Conservation (phyloP, 345 rosid species). For the Populus deltoides region DNA sequence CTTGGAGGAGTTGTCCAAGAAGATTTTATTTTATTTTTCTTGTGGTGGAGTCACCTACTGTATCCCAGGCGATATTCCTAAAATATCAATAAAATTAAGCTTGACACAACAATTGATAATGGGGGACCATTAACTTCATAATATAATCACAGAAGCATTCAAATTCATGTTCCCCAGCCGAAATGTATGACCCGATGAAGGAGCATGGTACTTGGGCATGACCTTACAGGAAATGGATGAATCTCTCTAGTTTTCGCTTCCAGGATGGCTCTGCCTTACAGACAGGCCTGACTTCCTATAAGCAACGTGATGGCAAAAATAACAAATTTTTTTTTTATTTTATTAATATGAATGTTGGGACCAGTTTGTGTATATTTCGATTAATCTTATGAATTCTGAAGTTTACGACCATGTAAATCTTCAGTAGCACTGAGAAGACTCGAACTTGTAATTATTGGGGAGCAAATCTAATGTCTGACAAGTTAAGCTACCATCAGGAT, state of each 20-base stretch:
- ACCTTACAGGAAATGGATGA: neutral
- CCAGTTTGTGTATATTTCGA: rapidly evolving
- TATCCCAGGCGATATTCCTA: neutral
- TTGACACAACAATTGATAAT: neutral
- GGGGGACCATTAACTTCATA: no score
- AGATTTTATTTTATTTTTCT: neutral
- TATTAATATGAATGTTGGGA: no score
- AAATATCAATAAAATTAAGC: neutral
- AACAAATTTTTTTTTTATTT: no score
- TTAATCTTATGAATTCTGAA: rapidly evolving
- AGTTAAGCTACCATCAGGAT: no score
- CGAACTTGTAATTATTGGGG: no score
- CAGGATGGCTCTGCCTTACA: no score
- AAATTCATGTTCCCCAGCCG: neutral
- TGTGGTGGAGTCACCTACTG: neutral
- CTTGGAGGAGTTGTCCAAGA: neutral
- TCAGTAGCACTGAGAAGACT: no score
- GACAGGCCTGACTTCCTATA: neutral
- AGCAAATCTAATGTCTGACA: no score
- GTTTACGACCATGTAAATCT: no score
- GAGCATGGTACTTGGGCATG: neutral
- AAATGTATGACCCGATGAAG: no score
- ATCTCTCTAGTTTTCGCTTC: neutral
- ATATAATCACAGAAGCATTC: neutral
- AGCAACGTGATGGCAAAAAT: no score